phyloP scores from a whole-genome alignment of 208 protist genomes.

The Acanthamoeba lenticulata region DNA sequence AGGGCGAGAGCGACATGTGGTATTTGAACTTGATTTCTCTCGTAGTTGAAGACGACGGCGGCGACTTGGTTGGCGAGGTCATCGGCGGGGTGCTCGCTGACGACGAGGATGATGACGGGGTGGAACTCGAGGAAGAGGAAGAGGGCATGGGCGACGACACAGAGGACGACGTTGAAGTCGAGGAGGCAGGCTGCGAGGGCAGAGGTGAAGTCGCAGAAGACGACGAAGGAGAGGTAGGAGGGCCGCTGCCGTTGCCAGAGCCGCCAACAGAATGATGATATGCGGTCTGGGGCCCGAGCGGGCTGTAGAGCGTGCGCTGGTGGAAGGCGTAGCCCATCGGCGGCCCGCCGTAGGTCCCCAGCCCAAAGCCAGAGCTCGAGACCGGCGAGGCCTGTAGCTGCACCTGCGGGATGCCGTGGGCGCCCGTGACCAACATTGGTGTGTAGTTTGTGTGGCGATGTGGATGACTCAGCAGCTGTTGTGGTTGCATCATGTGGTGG shows the following conservation, averaged over 20 bases:
- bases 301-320: too few relatives aligned
- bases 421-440: background rate
- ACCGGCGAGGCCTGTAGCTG: background rate
- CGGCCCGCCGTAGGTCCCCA: too few relatives aligned
- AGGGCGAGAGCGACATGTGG: conserved; percentile 26
- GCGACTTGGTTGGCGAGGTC: background rate
- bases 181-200: background rate
- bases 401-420: background rate
- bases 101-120: too few relatives aligned
- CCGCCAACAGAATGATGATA: too few relatives aligned
- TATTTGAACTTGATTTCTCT: conserved; percentile 56
- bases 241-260: background rate
- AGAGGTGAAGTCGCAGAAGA: background rate
- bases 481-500: too few relatives aligned
- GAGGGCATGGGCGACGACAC: background rate
- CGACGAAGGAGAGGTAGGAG: background rate
- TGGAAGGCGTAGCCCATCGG: too few relatives aligned
- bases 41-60: background rate
- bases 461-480: background rate
- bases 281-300: too few relatives aligned
- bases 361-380: background rate
- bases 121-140: background rate
- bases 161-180: too few relatives aligned
- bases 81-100: too few relatives aligned
- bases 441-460: background rate